Conservation (phyloP, 345 rosid species). For the Gossypium herbaceum region DNA sequence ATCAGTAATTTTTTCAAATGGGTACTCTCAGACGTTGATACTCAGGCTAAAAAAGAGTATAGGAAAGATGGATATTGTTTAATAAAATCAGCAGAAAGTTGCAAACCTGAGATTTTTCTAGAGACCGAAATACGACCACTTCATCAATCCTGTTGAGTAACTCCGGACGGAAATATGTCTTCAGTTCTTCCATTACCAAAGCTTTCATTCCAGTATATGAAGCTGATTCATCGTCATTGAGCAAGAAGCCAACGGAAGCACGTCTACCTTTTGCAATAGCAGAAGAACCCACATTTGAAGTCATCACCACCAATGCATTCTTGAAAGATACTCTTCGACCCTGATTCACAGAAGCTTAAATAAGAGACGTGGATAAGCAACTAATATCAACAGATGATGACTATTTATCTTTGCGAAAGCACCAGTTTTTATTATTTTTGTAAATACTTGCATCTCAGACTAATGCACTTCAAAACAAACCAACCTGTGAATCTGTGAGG, state of each 20-base stretch:
- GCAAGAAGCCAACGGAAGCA: conserved; percentile 57
- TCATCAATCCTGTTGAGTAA: conserved; percentile 96
- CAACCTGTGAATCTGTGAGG: conserved; percentile 95
- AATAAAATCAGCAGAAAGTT: conserved; percentile 7
- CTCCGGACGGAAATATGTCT: conserved; percentile 89
- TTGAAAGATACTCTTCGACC: conserved; percentile 92
- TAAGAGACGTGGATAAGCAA: conserved; percentile 12
- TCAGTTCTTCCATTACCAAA: conserved; percentile 76
- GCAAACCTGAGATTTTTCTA: conserved; percentile 83
- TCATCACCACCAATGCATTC: conserved; percentile 91
- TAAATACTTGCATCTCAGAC: neutral
- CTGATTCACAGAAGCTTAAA: conserved; percentile 32
- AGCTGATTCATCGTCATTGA: conserved; percentile 46
- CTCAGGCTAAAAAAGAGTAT: neutral
- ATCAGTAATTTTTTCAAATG: neutral
- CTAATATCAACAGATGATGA: neutral
- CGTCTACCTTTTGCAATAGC: conserved; percentile 88
- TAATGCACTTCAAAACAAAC: conserved; percentile 7
- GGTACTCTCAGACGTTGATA: neutral
- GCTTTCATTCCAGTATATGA: conserved; percentile 78
- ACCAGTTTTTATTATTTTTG: neutral
- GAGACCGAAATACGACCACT: conserved; percentile 78
- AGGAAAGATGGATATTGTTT: neutral
- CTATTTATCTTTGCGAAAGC: neutral
- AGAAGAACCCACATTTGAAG: conserved; percentile 86